Conservation (phyloP, 163 green algal species). For the Trebouxiophyceae sp. region DNA sequence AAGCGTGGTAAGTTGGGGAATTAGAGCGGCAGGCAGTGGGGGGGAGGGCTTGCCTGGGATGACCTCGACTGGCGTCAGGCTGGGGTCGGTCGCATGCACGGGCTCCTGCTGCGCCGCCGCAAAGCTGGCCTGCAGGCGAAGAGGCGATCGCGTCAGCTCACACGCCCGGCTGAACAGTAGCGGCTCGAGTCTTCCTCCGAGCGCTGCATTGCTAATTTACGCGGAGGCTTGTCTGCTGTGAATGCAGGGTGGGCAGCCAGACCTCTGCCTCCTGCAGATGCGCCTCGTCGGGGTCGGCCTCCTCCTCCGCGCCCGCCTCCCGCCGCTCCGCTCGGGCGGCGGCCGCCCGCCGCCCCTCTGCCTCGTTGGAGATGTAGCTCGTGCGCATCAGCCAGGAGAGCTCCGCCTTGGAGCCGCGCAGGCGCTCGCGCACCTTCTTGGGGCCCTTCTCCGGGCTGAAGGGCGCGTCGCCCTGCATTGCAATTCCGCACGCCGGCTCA, state of each 20-base stretch:
- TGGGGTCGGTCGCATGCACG: slow-evolving; percentile 51
- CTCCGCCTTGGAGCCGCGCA: slow-evolving; percentile 16
- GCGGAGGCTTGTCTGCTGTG: background rate
- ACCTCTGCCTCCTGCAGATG: slow-evolving; percentile 29
- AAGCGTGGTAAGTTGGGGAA: no score
- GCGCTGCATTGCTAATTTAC: background rate
- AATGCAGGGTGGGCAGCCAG: background rate
- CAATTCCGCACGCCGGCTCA: background rate
- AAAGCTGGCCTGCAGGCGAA: slow-evolving; percentile 44
- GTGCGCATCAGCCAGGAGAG: slow-evolving; percentile 64
- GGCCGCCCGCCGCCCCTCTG: background rate
- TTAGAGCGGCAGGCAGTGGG: no score
- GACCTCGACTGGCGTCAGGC: slow-evolving; percentile 42
- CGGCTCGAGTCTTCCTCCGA: background rate
- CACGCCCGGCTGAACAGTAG: background rate
- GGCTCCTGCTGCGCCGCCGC: slow-evolving; percentile 36
- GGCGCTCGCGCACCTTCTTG: background rate
- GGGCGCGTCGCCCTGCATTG: background rate
- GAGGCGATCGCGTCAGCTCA: background rate
- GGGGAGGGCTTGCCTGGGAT: slow-evolving; percentile 29
- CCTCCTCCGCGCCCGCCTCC: slow-evolving; percentile 7
- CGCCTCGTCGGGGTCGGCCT: slow-evolving; percentile 5
- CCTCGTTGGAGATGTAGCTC: slow-evolving; percentile 52
- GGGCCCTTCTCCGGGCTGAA: background rate
- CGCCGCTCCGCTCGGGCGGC: background rate